Evolutionary conservation across 805 yeast genomes (phyloP).

Genomic region (Candida khao-thaluensis): DNA sequence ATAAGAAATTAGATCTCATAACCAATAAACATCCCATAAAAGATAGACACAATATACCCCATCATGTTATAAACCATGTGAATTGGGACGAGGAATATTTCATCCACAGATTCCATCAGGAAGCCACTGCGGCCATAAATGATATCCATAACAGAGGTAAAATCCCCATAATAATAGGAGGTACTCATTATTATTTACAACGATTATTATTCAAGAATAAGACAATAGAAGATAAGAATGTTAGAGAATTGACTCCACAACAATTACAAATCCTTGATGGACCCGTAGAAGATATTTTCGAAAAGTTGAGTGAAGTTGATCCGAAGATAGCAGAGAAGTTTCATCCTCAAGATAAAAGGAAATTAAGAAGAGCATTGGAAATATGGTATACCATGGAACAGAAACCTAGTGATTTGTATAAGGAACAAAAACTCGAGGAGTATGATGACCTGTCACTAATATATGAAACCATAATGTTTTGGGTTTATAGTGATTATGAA

Average conservation of each 20-base stretch:
- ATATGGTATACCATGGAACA: conserved; percentile 66
- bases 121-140: conserved; percentile 61
- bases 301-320: conserved; percentile 53
- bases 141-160: conserved; percentile 68
- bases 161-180: conserved; percentile 88
- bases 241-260: conserved; percentile 29
- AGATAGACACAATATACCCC: conserved; percentile 73
- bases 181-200: conserved; percentile 92
- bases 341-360: conserved; percentile 86
- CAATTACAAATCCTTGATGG: conserved; percentile 51
- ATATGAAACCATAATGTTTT: conserved; percentile 66
- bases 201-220: conserved; percentile 70
- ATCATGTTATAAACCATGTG: conserved; percentile 86
- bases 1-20: conserved; percentile 65
- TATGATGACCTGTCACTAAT: conserved; percentile 48
- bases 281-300: conserved; percentile 49
- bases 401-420: conserved; percentile 69
- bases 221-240: conserved; percentile 44
- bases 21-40: conserved; percentile 88
- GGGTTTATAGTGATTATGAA: conserved; percentile 73
- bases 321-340: conserved; percentile 75
- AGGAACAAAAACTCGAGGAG: conserved; percentile 50
- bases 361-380: conserved; percentile 79
- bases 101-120: conserved; percentile 73
- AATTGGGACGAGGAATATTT: conserved; percentile 79